phyloP scores from a whole-genome alignment of 2,329 filamentous ascomycete genomes.

The Nothomitra cinnamomea region DNA sequence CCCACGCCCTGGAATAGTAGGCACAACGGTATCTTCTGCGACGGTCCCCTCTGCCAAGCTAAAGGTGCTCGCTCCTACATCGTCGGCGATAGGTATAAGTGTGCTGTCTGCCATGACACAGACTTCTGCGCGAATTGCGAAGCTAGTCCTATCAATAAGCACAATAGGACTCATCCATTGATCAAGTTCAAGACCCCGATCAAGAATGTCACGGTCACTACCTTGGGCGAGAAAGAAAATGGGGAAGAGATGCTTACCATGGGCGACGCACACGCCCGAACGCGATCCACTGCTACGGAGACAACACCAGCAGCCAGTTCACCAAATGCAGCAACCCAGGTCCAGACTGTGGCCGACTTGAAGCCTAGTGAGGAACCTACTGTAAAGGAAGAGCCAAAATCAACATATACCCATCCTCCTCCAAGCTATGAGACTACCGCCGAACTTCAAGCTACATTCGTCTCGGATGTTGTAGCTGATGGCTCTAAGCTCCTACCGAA shows the following conservation, averaged over 20 bases:
- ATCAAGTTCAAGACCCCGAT: constrained; percentile 95
- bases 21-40: constrained; percentile 83
- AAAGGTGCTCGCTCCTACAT: constrained; percentile 44
- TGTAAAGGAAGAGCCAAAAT: constrained; percentile 12
- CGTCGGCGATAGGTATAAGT: constrained; percentile 83
- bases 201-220: constrained; percentile 72
- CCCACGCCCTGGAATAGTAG: constrained; percentile 29
- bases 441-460: constrained; percentile 47
- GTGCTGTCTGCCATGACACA: constrained; percentile 81
- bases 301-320: constrained; percentile 26
- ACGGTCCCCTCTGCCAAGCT: constrained; percentile 67
- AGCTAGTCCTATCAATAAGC: constrained; percentile 62
- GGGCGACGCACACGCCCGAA: constrained; percentile 41
- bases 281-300: constrained; percentile 35
- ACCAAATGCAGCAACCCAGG: constrained; percentile 37
- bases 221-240: constrained; percentile 57
- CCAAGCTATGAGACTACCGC: background rate
- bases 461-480: constrained; percentile 63
- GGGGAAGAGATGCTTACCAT: constrained; percentile 49
- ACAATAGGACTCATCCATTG: constrained; percentile 91
- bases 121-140: constrained; percentile 95
- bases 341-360: constrained; percentile 58
- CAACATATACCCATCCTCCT: constrained; percentile 3
- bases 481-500: constrained; percentile 55
- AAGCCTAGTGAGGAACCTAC: constrained; percentile 33